Evolutionary conservation across 2,329 filamentous ascomycete species (phyloP).

Genomic region (Orbilia blumenaviensis): DNA sequence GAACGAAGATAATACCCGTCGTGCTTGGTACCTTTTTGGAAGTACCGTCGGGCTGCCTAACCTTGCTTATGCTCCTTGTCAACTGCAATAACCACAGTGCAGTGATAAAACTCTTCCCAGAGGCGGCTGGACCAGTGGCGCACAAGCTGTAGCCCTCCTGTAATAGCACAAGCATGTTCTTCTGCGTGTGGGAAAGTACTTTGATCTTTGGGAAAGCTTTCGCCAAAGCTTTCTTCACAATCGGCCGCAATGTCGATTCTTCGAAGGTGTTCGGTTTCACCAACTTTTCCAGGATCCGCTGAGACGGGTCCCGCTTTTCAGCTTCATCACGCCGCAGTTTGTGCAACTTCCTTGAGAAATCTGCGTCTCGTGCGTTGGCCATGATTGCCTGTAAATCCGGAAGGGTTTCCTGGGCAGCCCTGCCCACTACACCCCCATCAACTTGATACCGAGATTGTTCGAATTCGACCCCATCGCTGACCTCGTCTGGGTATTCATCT

Average conservation of each 20-base stretch:
- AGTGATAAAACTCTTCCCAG: conserved; percentile 57
- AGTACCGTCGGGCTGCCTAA: conserved; percentile 9
- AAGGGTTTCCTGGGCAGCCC: background rate
- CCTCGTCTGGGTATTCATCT: conserved; percentile 41
- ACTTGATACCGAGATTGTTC: conserved; percentile 18
- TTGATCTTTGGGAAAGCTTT: conserved; percentile 55
- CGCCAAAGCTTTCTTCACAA: conserved; percentile 54
- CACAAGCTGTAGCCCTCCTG: conserved; percentile 55
- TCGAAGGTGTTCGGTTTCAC: conserved; percentile 35
- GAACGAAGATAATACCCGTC: conserved; percentile 56
- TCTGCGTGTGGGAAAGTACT: conserved; percentile 54
- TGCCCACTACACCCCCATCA: background rate
- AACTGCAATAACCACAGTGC: conserved; percentile 55
- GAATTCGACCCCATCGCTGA: conserved; percentile 7
- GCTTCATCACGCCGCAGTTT: conserved; percentile 44
- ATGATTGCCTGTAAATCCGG: conserved; percentile 43
- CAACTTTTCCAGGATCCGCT: conserved; percentile 16
- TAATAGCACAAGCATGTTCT: conserved; percentile 54
- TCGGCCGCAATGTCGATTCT: conserved; percentile 52
- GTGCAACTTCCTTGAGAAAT: conserved; percentile 43
- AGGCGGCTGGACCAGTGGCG: conserved; percentile 54
- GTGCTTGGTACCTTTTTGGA: conserved; percentile 50
- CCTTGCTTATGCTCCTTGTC: conserved; percentile 36
- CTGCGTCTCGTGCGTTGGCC: conserved; percentile 31
- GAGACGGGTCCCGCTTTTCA: conserved; percentile 35